Evolutionary conservation across 768 basidiomycete genomes (phyloP).

Genomic region (Agrocybe pediades): DNA sequence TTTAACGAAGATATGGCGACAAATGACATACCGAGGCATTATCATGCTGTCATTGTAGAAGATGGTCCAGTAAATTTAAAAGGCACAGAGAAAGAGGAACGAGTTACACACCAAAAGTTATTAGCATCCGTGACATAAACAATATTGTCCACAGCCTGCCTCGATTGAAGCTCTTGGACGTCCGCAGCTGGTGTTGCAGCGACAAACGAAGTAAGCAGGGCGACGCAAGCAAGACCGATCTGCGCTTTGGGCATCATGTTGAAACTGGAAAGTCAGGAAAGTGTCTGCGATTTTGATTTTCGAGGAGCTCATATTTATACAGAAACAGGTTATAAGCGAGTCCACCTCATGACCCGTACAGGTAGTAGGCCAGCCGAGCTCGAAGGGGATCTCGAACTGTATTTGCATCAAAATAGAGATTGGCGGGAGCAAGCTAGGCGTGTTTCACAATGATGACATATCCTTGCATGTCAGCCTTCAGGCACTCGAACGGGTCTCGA

Average conservation of each 20-base stretch:
- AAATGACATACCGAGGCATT: slow-evolving; percentile 39
- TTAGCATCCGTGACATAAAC: slow-evolving; percentile 47
- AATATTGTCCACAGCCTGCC: slow-evolving; percentile 46
- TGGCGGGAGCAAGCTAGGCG: no score
- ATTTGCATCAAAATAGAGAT: no score
- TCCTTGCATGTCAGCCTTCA: background rate
- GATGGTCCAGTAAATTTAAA: background rate
- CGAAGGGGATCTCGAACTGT: no score
- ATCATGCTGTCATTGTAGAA: slow-evolving; percentile 38
- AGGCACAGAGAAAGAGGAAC: background rate
- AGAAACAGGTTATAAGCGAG: no score
- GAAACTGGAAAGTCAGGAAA: background rate
- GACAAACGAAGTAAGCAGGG: slow-evolving; percentile 5
- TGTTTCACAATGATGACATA: no score
- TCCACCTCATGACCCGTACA: no score
- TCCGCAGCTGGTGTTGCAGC: slow-evolving; percentile 13
- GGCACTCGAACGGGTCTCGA: background rate
- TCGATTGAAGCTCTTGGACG: slow-evolving; percentile 9
- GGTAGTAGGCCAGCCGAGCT: no score
- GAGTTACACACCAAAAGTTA: slow-evolving; percentile 43
- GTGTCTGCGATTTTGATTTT: background rate
- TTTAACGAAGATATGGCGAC: background rate
- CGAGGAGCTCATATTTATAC: no score
- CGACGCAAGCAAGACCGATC: background rate
- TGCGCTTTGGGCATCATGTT: background rate